Evolutionary conservation across 2,329 filamentous ascomycete genomes (phyloP).

Genomic region (Xylariaceae sp.): DNA sequence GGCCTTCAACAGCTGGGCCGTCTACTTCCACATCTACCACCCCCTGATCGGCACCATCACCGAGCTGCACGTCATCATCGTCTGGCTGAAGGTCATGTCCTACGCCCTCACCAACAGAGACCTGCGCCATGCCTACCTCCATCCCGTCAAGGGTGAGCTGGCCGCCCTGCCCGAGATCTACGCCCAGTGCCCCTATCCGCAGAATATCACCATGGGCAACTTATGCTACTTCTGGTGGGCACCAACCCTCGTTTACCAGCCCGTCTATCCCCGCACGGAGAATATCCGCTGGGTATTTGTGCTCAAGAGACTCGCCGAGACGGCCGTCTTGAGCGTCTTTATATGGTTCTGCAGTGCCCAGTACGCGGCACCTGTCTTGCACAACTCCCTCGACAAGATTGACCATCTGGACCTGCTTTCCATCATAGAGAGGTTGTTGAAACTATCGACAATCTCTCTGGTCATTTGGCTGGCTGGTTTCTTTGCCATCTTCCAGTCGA

Average conservation of each 20-base stretch:
- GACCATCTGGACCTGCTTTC: slow-evolving; percentile 69
- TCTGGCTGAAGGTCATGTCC: slow-evolving; percentile 92
- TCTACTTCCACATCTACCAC: slow-evolving; percentile 89
- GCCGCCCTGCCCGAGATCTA: slow-evolving; percentile 76
- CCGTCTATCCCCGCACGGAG: slow-evolving; percentile 81
- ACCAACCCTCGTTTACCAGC: slow-evolving; percentile 92
- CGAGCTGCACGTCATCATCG: slow-evolving; percentile 86
- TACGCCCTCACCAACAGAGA: slow-evolving; percentile 97
- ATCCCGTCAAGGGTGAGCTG: slow-evolving; percentile 60
- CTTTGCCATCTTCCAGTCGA: slow-evolving; percentile 91
- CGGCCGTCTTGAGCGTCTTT: slow-evolving; percentile 70
- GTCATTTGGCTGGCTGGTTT: slow-evolving; percentile 97
- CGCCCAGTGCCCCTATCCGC: slow-evolving; percentile 73
- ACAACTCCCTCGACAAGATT: slow-evolving; percentile 85
- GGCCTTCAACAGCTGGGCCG: slow-evolving; percentile 70
- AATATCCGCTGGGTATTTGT: slow-evolving; percentile 85
- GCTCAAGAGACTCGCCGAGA: slow-evolving; percentile 70
- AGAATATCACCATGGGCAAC: slow-evolving; percentile 83
- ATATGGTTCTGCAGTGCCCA: slow-evolving; percentile 95
- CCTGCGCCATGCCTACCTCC: slow-evolving; percentile 80
- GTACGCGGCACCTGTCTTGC: slow-evolving; percentile 83
- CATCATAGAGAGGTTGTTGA: slow-evolving; percentile 84
- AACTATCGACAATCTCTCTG: slow-evolving; percentile 88
- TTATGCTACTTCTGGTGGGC: slow-evolving; percentile 97
- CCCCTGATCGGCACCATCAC: slow-evolving; percentile 87